phyloP scores from a whole-genome alignment of 2,329 filamentous ascomycete genomes.

The Didymella keratinophila region DNA sequence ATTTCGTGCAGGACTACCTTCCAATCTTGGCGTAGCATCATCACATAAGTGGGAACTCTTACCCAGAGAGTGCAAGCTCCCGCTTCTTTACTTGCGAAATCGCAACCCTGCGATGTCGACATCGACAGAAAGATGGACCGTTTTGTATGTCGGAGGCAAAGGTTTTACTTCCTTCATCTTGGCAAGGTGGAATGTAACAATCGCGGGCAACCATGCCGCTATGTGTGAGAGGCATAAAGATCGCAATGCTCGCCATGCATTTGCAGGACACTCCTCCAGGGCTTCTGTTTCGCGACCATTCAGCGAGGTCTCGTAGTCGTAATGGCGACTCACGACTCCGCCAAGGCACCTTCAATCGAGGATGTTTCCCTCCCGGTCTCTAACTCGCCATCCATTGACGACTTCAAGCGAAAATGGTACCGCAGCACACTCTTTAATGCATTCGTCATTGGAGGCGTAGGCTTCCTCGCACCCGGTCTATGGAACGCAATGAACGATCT shows the following conservation, averaged over 20 bases:
- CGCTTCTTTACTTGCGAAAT: slow-evolving; percentile 20
- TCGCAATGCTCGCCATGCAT: not conserved
- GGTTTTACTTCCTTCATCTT: slow-evolving; percentile 5
- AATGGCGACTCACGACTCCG: slow-evolving; percentile 19
- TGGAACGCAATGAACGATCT: slow-evolving; percentile 66
- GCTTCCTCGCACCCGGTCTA: slow-evolving; percentile 60
- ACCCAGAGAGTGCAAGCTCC: slow-evolving; percentile 14
- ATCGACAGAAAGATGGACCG: slow-evolving; percentile 14
- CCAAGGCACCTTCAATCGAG: slow-evolving; percentile 22
- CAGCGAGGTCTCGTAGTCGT: not conserved
- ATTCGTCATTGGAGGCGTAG: slow-evolving; percentile 61
- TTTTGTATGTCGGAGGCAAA: slow-evolving; percentile 13
- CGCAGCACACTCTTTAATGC: slow-evolving; percentile 63
- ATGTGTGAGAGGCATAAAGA: slow-evolving; percentile 1
- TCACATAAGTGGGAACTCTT: slow-evolving; percentile 9
- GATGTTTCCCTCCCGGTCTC: slow-evolving; percentile 23
- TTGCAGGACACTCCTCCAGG: not conserved
- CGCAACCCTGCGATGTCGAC: slow-evolving; percentile 26
- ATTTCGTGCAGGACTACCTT: slow-evolving; percentile 17
- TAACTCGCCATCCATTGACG: slow-evolving; percentile 13
- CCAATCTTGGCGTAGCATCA: slow-evolving; percentile 10
- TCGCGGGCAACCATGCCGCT: slow-evolving; percentile 4
- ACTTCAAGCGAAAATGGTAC: slow-evolving; percentile 53
- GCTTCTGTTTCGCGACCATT: not conserved
- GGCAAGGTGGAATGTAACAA: slow-evolving; percentile 19